Evolutionary conservation across 2,329 filamentous ascomycete species (phyloP).

Genomic region (Apiospora koreana): DNA sequence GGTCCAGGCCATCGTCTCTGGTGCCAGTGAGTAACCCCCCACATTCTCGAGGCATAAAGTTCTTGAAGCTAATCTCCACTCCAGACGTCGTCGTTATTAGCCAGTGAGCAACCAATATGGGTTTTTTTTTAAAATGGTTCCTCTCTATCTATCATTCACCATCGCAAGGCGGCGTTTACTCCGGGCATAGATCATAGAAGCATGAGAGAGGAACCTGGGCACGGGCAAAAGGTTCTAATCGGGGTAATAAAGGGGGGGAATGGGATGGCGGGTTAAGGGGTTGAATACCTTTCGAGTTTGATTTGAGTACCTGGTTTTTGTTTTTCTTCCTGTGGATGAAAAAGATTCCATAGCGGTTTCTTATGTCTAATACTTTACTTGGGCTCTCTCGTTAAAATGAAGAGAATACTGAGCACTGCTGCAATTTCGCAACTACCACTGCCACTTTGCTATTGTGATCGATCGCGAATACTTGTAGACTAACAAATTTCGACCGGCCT

Average conservation of each 20-base stretch:
- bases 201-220: background rate
- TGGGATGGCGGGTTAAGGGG: background rate
- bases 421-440: background rate
- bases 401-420: background rate
- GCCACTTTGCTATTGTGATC: too few relatives aligned
- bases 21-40: conserved; percentile 14
- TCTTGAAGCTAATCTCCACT: background rate
- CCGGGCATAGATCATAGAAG: background rate
- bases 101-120: background rate
- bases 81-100: background rate
- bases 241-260: background rate
- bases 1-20: conserved; percentile 33
- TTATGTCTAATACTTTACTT: background rate
- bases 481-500: background rate
- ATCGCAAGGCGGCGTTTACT: background rate
- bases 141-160: background rate
- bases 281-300: background rate
- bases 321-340: background rate
- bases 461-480: background rate
- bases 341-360: background rate
- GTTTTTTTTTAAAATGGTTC: background rate
- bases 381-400: background rate
- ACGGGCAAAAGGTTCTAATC: background rate
- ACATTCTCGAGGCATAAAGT: too few relatives aligned
- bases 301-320: background rate